Evolutionary conservation across 352 stramenopile genomes (phyloP).

Genomic region (Phytophthora aleatoria): DNA sequence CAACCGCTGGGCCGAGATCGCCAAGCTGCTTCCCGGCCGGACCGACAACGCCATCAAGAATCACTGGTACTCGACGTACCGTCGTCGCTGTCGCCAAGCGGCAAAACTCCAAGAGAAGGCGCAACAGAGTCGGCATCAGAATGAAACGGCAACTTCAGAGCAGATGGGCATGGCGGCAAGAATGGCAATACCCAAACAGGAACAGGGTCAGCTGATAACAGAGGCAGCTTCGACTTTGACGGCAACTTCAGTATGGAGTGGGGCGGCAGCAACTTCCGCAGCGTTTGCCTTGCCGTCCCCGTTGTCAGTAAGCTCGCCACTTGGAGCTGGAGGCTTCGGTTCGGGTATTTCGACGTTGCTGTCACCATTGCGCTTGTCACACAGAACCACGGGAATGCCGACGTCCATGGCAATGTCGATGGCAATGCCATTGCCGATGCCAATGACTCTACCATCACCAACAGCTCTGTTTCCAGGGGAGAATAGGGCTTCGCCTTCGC

Average conservation of each 20-base stretch:
- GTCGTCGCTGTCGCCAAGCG: constrained; percentile 58
- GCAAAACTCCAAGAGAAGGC: constrained; percentile 43
- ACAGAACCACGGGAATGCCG: neutral
- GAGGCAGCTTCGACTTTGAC: constrained; percentile 5
- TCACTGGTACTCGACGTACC: constrained; percentile 85
- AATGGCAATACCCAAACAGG: constrained; percentile 1
- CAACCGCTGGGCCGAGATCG: constrained; percentile 98
- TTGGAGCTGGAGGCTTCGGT: constrained; percentile 1
- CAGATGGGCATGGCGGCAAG: neutral
- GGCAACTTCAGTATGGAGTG: constrained; percentile 18
- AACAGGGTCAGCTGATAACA: constrained; percentile 5
- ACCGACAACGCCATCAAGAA: constrained; percentile 90
- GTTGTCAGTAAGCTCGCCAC: constrained; percentile 44
- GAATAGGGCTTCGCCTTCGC: constrained; percentile 3
- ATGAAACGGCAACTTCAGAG: constrained; percentile 2
- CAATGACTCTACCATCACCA: constrained; percentile 16
- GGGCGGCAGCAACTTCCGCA: constrained; percentile 2
- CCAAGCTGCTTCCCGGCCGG: constrained; percentile 95
- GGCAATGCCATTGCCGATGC: constrained; percentile 21
- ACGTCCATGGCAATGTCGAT: constrained; percentile 9
- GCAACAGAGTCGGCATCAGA: constrained; percentile 5
- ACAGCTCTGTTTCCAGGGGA: constrained; percentile 37
- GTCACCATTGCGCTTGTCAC: constrained; percentile 28
- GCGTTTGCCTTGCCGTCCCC: constrained; percentile 31
- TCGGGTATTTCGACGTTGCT: constrained; percentile 20